Evolutionary conservation across 305 asterid species (phyloP).

Genomic region (Coffea humblotiana): DNA sequence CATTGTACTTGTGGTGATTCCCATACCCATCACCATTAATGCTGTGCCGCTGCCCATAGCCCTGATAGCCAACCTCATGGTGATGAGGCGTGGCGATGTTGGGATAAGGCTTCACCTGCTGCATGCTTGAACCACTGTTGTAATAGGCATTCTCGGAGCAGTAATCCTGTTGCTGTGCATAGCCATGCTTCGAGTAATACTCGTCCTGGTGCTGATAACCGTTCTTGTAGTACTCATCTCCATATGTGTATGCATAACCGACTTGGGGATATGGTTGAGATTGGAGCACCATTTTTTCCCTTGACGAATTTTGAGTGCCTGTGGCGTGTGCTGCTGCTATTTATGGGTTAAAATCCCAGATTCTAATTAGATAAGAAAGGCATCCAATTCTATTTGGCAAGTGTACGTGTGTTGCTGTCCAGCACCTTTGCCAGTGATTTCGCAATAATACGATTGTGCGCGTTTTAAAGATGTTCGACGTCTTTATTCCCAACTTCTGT

Average conservation of each 20-base stretch:
- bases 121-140: constrained; percentile 18
- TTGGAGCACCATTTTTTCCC: constrained; percentile 18
- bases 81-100: not conserved
- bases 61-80: not conserved
- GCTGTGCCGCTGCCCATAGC: constrained; percentile 9
- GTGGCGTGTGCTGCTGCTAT: constrained; percentile 1
- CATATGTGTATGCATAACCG: not conserved
- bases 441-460: not conserved
- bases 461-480: not conserved
- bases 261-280: not conserved
- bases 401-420: not conserved
- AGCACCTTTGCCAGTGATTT: not conserved
- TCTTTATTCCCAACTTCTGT: not conserved
- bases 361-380: constrained; percentile 16
- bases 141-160: not conserved
- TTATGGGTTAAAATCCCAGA: constrained; percentile 12
- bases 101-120: constrained; percentile 14
- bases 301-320: not conserved
- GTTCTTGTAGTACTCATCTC: not conserved
- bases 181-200: not conserved
- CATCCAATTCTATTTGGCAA: constrained; percentile 21
- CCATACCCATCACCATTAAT: not conserved
- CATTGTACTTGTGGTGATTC: not conserved
- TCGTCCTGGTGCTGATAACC: not conserved
- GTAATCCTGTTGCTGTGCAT: constrained; percentile 12